Conservation (phyloP, 176 grass and related monocot species). For the Musa troglodytarum region DNA sequence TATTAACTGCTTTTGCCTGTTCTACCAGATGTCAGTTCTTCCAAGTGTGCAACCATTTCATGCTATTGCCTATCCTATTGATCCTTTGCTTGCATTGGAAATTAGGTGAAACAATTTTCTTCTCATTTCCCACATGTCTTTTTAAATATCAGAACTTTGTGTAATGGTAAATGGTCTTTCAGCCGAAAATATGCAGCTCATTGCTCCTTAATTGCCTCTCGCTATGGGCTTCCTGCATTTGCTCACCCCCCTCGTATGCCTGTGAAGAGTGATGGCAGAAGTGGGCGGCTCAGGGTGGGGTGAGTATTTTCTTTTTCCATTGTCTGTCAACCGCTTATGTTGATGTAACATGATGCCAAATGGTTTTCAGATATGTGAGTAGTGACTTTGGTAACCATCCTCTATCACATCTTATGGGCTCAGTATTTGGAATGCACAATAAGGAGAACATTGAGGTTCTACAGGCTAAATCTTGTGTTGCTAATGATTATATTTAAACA, state of each 20-base stretch:
- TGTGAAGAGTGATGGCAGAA: conserved; percentile 43
- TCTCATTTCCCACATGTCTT: no score
- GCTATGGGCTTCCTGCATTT: conserved; percentile 57
- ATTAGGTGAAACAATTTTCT: conserved; percentile 45
- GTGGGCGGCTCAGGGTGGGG: conserved; percentile 61
- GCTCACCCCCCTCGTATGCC: conserved; percentile 41
- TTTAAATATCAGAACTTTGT: neutral
- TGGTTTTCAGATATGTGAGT: conserved; percentile 60
- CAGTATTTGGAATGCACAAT: conserved; percentile 79
- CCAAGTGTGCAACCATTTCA: conserved; percentile 94
- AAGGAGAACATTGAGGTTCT: conserved; percentile 53
- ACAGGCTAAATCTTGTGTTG: neutral
- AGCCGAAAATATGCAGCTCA: conserved; percentile 74
- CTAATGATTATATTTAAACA: no score
- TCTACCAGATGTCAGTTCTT: conserved; percentile 28
- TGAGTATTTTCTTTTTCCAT: conserved; percentile 23
- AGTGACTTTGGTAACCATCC: conserved; percentile 93
- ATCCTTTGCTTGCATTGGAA: conserved; percentile 67
- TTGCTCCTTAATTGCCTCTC: conserved; percentile 66
- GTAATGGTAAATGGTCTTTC: neutral
- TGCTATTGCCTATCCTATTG: conserved; percentile 85
- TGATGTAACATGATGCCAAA: neutral
- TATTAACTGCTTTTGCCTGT: no score
- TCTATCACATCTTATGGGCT: conserved; percentile 94
- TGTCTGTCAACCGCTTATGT: neutral